Evolutionary conservation across 305 asterid genomes (phyloP).

Genomic region (Striga hermonthica): DNA sequence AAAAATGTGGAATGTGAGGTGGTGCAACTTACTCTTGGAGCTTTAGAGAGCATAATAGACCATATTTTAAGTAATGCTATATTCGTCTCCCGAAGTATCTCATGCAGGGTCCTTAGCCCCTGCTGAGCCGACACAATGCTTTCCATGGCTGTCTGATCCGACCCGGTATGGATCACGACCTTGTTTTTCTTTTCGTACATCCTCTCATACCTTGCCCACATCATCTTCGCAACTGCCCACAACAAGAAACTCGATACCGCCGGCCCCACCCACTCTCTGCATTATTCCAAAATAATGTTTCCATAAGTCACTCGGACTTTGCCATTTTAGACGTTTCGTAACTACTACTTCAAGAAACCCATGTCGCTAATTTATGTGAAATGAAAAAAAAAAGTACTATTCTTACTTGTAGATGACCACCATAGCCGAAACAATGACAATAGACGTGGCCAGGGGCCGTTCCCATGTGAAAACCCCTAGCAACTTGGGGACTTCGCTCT

Average conservation of each 20-base stretch:
- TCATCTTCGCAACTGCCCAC: slow-evolving; percentile 50
- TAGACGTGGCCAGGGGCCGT: slow-evolving; percentile 45
- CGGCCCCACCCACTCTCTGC: slow-evolving; percentile 78
- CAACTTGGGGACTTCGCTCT: slow-evolving; percentile 35
- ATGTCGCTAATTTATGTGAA: no score
- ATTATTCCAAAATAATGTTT: background rate
- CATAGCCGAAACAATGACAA: slow-evolving; percentile 38
- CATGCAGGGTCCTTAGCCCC: slow-evolving; percentile 50
- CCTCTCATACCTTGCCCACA: slow-evolving; percentile 38
- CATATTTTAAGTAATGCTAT: slow-evolving; percentile 61
- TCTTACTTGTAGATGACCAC: slow-evolving; percentile 66
- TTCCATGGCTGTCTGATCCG: slow-evolving; percentile 74
- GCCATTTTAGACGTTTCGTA: background rate
- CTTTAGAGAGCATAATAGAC: slow-evolving; percentile 60
- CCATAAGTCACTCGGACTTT: no score
- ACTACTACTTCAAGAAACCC: no score
- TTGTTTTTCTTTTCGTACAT: slow-evolving; percentile 41
- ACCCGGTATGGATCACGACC: slow-evolving; percentile 49
- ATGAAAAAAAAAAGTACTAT: background rate
- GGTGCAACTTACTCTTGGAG: slow-evolving; percentile 63
- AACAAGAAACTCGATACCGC: slow-evolving; percentile 56
- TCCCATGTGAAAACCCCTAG: slow-evolving; percentile 57
- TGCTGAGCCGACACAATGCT: slow-evolving; percentile 88
- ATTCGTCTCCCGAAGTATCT: slow-evolving; percentile 52
- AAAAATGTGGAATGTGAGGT: no score